These are phyloP conservation scores for Tranzscheliella williamsii DNA, from an alignment of 1,284 basidiomycete genomes.

Conservation along the genomic window DNA sequence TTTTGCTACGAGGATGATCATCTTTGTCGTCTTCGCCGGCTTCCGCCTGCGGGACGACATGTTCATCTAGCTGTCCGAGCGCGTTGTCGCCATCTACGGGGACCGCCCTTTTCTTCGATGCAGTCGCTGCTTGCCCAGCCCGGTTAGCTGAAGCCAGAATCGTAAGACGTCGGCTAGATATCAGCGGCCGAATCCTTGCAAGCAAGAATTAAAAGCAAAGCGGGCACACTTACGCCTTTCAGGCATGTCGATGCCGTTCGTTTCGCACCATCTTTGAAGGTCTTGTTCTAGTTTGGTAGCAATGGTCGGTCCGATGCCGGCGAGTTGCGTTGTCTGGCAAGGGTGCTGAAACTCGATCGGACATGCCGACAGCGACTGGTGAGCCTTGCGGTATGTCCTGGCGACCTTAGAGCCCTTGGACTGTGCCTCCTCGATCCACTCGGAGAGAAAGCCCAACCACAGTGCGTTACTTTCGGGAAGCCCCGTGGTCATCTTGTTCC, in stretches of 20 bases:
- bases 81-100: neutral
- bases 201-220: too few species aligned
- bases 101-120: neutral
- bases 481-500: too few species aligned
- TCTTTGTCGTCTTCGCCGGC: neutral
- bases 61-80: too few species aligned
- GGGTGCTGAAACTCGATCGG: slow-evolving; percentile 48
- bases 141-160: too few species aligned
- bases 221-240: too few species aligned
- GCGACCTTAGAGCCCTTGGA: slow-evolving; percentile 43
- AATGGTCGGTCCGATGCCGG: slow-evolving; percentile 51
- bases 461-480: slow-evolving; percentile 24
- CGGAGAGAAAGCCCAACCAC: slow-evolving; percentile 46
- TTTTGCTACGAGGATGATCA: slow-evolving; percentile 1
- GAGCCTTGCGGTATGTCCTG: slow-evolving; percentile 43
- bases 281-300: slow-evolving; percentile 41
- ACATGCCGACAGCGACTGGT: slow-evolving; percentile 38
- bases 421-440: slow-evolving; percentile 49
- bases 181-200: too few species aligned
- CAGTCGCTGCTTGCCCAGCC: neutral
- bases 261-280: slow-evolving; percentile 46
- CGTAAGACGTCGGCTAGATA: neutral
- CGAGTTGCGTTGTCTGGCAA: slow-evolving; percentile 44
- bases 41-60: too few species aligned
- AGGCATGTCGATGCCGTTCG: slow-evolving; percentile 36